Evolutionary conservation across 2,329 filamentous ascomycete genomes (phyloP), one percentile per base, ranked within the genome.

Genomic region (Hypoxylon sp.): DNA sequence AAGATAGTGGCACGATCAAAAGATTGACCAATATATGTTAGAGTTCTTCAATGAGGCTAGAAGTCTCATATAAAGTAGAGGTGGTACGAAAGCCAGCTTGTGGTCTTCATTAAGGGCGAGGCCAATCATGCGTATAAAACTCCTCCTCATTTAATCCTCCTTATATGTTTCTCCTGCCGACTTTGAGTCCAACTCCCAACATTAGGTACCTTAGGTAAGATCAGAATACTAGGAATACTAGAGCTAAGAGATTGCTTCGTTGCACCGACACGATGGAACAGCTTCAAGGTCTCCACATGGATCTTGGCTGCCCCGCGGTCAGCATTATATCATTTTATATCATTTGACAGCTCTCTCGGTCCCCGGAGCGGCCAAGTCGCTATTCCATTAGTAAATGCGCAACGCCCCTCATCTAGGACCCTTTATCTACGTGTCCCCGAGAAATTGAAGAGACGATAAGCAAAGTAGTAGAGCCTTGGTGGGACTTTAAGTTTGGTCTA

Each of bases 321-420:
- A 6, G n/a, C 38, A 64, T 66, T 53, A 61, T 66, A 61, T 58
- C 56, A 57, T 61, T 65, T 66, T 53, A 61, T 66, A 61, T 58
- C 56, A 57, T 61, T 65, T 36, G 33, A 50, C 30, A 38, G 28
- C 18, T 44, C 18, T 11, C 45, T 58, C 53, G 50, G 49, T 40
- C 64, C 9, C n/a, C 24, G 40, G 50, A 48, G 50, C 45, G 56
- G 59, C 45, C 48, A 48, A 44, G 44, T 40, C 18, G 20, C 36
- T 61, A 33, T 40, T 48, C 16, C 16, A 32, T 24, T 24, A 51
- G 32, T 22, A 33, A 44, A 30, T 28, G 18, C 33, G 30, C 16
- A 20, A 46, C 30, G 57, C 8, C 30, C 40, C 30, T 40, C 28
- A 38, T 26, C 20, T 33, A 51, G 44, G 28, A 50, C 32, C 20